Evolutionary conservation across 2,329 filamentous ascomycete species (phyloP).

Genomic region (Aspergillus thermomutatus): DNA sequence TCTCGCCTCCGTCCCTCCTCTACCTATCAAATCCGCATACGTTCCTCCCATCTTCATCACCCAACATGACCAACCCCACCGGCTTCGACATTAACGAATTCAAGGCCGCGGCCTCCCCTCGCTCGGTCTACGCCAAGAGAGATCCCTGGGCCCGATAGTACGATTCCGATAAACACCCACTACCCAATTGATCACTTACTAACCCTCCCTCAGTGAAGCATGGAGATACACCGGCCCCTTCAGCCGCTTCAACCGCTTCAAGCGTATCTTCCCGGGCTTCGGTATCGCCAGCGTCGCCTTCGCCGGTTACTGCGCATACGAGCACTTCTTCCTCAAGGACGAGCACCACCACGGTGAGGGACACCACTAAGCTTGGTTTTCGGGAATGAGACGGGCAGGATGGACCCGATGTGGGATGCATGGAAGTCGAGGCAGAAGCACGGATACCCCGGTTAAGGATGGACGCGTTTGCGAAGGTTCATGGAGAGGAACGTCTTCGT

Average conservation of each 20-base stretch:
- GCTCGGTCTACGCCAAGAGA: slow-evolving; percentile 46
- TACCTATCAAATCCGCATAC: slow-evolving; percentile 15
- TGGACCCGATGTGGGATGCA: slow-evolving; percentile 16
- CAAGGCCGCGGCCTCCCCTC: slow-evolving; percentile 64
- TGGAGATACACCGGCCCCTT: slow-evolving; percentile 93
- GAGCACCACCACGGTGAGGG: slow-evolving; percentile 55
- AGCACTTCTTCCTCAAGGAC: slow-evolving; percentile 80
- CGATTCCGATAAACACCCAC: slow-evolving; percentile 18
- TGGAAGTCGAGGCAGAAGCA: slow-evolving; percentile 1
- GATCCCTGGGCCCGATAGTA: slow-evolving; percentile 65
- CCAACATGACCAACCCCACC: slow-evolving; percentile 62
- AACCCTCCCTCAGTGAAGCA: slow-evolving; percentile 65
- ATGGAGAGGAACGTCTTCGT: neutral
- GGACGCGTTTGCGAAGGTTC: neutral
- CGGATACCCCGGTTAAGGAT: slow-evolving; percentile 19
- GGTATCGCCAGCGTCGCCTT: slow-evolving; percentile 93
- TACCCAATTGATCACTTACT: slow-evolving; percentile 5
- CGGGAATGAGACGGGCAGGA: neutral
- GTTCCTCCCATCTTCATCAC: slow-evolving; percentile 46
- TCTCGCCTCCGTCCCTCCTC: slow-evolving; percentile 6
- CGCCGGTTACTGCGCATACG: slow-evolving; percentile 81
- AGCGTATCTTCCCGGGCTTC: slow-evolving; percentile 79
- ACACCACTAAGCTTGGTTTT: slow-evolving; percentile 50
- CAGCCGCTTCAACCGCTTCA: slow-evolving; percentile 85
- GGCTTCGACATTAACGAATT: slow-evolving; percentile 87